These are phyloP conservation scores for Yamadazyma tumulicola DNA, from an alignment of 805 yeast species.

Conservation along the genomic window DNA sequence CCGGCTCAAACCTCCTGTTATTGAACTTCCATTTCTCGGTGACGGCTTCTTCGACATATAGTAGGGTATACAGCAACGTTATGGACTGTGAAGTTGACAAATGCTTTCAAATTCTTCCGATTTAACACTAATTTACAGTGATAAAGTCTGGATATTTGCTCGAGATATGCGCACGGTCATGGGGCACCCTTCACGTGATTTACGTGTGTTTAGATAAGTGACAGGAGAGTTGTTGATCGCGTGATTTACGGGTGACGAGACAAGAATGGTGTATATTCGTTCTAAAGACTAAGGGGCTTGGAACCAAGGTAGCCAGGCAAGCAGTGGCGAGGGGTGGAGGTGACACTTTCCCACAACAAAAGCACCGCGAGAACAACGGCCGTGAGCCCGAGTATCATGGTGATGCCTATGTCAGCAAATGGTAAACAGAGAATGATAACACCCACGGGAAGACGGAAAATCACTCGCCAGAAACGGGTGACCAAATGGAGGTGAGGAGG, in stretches of 20 bases:
- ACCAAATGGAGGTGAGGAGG: slow-evolving; percentile 25
- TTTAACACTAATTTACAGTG: too few relatives aligned
- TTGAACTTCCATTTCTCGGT: slow-evolving; percentile 27
- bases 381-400: slow-evolving; percentile 42
- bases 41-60: slow-evolving; percentile 13
- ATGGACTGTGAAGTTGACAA: too few relatives aligned
- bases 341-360: slow-evolving; percentile 35
- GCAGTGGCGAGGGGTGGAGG: slow-evolving; percentile 20
- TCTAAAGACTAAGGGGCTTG: too few relatives aligned
- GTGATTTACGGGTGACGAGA: not conserved
- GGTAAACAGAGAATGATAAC: slow-evolving; percentile 36
- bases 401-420: slow-evolving; percentile 41
- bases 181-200: too few relatives aligned
- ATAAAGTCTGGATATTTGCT: too few relatives aligned
- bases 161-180: too few relatives aligned
- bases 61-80: too few relatives aligned
- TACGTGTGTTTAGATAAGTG: not conserved
- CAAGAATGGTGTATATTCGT: too few relatives aligned
- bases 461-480: slow-evolving; percentile 35
- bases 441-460: slow-evolving; percentile 41
- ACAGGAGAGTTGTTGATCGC: slow-evolving; percentile 1
- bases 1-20: slow-evolving; percentile 15
- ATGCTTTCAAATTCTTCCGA: too few relatives aligned
- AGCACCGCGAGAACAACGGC: slow-evolving; percentile 30
- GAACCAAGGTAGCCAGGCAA: slow-evolving; percentile 3